phyloP scores from a whole-genome alignment of 352 stramenopile genomes.

The Pythium grandisporangium region DNA sequence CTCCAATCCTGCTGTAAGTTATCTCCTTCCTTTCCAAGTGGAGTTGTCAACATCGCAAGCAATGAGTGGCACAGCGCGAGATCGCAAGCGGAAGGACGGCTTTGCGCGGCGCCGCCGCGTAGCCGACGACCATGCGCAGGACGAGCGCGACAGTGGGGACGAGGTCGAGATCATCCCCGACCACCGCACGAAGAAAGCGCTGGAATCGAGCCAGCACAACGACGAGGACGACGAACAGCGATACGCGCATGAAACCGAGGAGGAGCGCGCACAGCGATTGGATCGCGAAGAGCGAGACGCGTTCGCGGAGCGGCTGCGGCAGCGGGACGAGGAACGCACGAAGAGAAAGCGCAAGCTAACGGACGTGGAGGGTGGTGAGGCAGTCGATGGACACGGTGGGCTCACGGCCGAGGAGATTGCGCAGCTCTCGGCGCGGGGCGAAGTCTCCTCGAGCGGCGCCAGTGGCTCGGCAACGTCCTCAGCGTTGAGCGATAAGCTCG shows the following conservation, averaged over 20 bases:
- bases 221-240: neutral
- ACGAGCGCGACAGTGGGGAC: conserved; percentile 4
- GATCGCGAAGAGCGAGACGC: conserved; percentile 72
- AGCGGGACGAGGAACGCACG: conserved; percentile 69
- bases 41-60: too few relatives aligned
- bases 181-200: conserved; percentile 10
- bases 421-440: conserved; percentile 70
- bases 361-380: conserved; percentile 16
- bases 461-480: conserved; percentile 16
- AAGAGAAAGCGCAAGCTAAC: conserved; percentile 43
- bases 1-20: too few relatives aligned
- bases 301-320: conserved; percentile 69
- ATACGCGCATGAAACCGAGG: conserved; percentile 13
- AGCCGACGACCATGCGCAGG: conserved; percentile 5
- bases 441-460: conserved; percentile 14
- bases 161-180: conserved; percentile 13
- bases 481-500: conserved; percentile 44
- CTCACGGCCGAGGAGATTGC: conserved; percentile 75
- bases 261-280: conserved; percentile 39
- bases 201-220: neutral
- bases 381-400: conserved; percentile 8
- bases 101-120: conserved; percentile 14
- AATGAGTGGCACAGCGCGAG: neutral
- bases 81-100: conserved; percentile 10
- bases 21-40: too few relatives aligned